Percentiles rank a stretch among this genome's conserved stretches.
These are phyloP conservation scores for Cordyceps cateniannulata DNA, from an alignment of 2,329 filamentous ascomycete species.

Conservation along the genomic window DNA sequence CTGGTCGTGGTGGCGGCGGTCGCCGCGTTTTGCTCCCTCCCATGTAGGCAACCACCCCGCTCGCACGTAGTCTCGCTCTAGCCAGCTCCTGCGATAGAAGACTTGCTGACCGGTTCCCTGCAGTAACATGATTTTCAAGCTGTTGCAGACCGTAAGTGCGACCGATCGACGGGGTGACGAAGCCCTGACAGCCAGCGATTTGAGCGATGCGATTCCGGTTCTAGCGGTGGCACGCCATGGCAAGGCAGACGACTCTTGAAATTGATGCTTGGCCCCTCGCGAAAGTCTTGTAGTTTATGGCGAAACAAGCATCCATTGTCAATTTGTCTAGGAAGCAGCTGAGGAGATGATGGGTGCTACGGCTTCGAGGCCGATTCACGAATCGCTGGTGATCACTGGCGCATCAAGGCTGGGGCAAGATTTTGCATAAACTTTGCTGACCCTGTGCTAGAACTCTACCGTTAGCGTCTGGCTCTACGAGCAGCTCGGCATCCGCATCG, in stretches of 20 bases:
- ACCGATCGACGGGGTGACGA: conserved; percentile 22
- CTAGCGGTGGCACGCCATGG: neutral
- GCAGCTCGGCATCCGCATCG: conserved; percentile 87
- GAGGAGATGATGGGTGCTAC: neutral
- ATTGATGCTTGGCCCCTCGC: neutral
- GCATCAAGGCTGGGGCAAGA: neutral
- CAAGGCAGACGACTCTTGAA: neutral
- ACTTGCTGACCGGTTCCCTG: conserved; percentile 16
- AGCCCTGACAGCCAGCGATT: neutral
- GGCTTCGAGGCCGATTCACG: neutral
- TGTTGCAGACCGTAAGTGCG: conserved; percentile 57
- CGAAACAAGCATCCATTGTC: neutral
- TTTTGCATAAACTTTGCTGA: conserved; percentile 15
- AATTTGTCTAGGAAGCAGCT: neutral
- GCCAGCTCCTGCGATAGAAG: neutral
- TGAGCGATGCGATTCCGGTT: neutral
- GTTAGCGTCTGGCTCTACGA: conserved; percentile 97
- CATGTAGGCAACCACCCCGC: conserved; percentile 32
- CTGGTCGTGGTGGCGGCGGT: conserved; percentile 53
- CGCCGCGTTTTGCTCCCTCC: conserved; percentile 55
- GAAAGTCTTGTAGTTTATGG: neutral
- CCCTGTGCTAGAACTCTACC: conserved; percentile 56
- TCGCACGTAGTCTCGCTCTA: neutral
- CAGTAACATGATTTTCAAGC: conserved; percentile 58
- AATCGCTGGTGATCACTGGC: neutral